Base-by-base conservation (phyloP, 768 basidiomycete genomes). In the Collybia nuda region DNA sequence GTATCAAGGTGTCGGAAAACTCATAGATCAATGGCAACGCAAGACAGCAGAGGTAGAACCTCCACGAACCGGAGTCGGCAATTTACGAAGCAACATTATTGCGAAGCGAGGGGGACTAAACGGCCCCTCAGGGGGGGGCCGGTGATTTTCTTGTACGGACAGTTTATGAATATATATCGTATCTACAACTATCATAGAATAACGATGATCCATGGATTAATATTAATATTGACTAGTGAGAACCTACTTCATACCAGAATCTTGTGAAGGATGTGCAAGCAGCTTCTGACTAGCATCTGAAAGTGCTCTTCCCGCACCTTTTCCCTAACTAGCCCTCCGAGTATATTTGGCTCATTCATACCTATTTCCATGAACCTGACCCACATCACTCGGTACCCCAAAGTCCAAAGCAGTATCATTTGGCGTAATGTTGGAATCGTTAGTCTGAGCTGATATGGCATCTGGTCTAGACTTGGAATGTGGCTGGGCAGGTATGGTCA, bases 11-110 rank as follows among this genome's bases (percentile, higher is more conserved):
- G 91, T 93, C 39, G 86, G 89, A 23, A 88, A 79, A 68, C 74
- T 93, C 29, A 93, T 93, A 56, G 88, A 90, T 62, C 82, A 92
- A 62, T 93, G 91, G 91, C 89, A 93, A 66, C 82, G 81, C 51
- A 92, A 87, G 68, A 82, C 85, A 29, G 84, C 79, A 15, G 86
- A 85, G 56, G 68, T 70, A 17, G 82, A 81, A 32, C 61, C 67
- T 42, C 53, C 71, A 21, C 73, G 65, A 21, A 61, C 63, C 18
- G 55, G 54, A 23, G 40, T 60, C 21, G 54, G 62, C 47, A 61
- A 61, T 32, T 73, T 70, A 62, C 72, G 77, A 40, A 65, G 63
- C 37, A 72, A 67, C 26, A 54, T 68, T 44, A 60, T 63, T 23
- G 51, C 65, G 2, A 82, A 76, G 65, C 73, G 77, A 55, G 68